Conservation (phyloP, 2,329 filamentous ascomycete genomes). For the Ampelomyces quisqualis region DNA sequence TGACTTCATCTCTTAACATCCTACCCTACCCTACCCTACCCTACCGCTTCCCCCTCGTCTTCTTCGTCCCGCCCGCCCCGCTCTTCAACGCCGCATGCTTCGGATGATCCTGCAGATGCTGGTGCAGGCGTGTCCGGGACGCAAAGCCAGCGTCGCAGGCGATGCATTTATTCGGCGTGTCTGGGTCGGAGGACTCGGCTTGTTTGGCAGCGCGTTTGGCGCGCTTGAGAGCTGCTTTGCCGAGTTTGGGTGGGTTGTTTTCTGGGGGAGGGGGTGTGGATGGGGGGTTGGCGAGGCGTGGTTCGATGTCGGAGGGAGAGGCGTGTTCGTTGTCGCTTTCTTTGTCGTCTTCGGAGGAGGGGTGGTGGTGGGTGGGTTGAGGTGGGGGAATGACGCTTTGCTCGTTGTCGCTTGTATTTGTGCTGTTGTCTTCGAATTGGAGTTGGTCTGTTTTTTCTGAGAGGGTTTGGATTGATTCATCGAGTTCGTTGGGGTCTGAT, state of each 20-base stretch:
- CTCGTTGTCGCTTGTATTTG: conserved; percentile 27
- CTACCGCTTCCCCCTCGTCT: conserved; percentile 13
- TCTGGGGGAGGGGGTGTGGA: not conserved
- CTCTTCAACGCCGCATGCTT: conserved; percentile 60
- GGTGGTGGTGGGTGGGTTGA: not conserved
- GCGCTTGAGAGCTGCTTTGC: conserved; percentile 52
- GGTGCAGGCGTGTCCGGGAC: conserved; percentile 71
- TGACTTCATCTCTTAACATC: not conserved
- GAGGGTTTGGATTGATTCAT: conserved; percentile 28
- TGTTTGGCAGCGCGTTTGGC: conserved; percentile 50
- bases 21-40: not conserved
- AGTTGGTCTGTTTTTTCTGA: conserved; percentile 17
- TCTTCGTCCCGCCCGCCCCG: conserved; percentile 25
- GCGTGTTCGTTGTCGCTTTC: conserved; percentile 42
- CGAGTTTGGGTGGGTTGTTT: conserved; percentile 41
- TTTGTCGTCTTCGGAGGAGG: conserved; percentile 7
- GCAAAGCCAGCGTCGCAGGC: conserved; percentile 77
- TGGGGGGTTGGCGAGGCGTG: conserved; percentile 27
- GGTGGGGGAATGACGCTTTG: conserved; percentile 2
- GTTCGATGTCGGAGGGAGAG: conserved; percentile 40
- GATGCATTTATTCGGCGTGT: conserved; percentile 66
- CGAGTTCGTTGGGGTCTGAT: conserved; percentile 42
- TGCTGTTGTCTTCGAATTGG: conserved; percentile 11
- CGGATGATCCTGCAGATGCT: conserved; percentile 64
- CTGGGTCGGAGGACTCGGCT: conserved; percentile 29